Conservation (phyloP, 371 early-diverging fungal genomes). For the Mucor lusitanicus region DNA sequence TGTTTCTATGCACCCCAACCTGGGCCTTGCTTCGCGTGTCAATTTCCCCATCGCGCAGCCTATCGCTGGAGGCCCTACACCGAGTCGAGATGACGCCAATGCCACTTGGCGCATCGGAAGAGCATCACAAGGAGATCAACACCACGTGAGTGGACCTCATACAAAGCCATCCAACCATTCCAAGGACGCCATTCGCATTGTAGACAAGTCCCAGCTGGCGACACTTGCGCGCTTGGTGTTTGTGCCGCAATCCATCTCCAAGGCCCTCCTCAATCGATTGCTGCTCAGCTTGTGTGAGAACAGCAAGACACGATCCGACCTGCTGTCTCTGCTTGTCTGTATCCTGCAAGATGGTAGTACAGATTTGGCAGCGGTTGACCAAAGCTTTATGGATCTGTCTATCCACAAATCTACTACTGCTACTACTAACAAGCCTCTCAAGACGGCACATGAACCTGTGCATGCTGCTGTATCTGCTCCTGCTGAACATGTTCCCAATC, state of each 20-base stretch:
- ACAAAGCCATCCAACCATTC: slow-evolving; percentile 15
- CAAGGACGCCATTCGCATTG: slow-evolving; percentile 75
- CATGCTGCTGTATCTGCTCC: not conserved
- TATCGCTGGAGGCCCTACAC: not conserved
- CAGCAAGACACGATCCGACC: slow-evolving; percentile 79
- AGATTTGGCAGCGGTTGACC: slow-evolving; percentile 79
- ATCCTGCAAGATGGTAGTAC: slow-evolving; percentile 83
- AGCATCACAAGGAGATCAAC: not conserved
- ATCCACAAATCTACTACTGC: not conserved
- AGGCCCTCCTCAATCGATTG: slow-evolving; percentile 69
- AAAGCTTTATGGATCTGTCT: slow-evolving; percentile 51
- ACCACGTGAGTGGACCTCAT: not conserved
- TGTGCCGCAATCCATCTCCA: slow-evolving; percentile 77
- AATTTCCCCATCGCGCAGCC: not conserved
- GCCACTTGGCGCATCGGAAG: slow-evolving; percentile 11
- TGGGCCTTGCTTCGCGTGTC: not conserved
- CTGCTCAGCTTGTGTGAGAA: slow-evolving; percentile 91
- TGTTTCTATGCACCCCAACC: not conserved
- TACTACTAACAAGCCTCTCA: not conserved
- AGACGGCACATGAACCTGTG: not conserved
- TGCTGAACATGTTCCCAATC: slow-evolving; percentile 67
- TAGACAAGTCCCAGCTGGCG: slow-evolving; percentile 79
- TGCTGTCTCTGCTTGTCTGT: slow-evolving; percentile 81
- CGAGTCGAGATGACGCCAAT: not conserved
- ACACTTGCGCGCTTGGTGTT: slow-evolving; percentile 86